phyloP scores from a whole-genome alignment of 2,329 filamentous ascomycete species.

The Phialophora tarda region DNA sequence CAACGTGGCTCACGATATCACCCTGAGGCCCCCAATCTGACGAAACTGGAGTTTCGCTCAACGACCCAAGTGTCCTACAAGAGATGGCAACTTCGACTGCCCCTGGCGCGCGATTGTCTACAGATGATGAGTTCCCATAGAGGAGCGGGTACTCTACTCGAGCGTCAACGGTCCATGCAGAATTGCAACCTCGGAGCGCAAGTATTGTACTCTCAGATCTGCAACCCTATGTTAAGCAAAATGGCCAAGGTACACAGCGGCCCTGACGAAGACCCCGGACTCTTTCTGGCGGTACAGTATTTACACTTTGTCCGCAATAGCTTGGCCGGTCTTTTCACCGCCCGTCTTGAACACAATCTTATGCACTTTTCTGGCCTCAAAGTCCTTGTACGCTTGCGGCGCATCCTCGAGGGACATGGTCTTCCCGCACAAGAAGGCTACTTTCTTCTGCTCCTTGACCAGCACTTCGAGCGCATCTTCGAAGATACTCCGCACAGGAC shows the following conservation, averaged over 20 bases:
- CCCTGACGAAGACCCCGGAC: background rate
- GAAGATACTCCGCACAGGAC: conserved; percentile 40
- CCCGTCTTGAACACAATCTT: conserved; percentile 38
- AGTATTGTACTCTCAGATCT: background rate
- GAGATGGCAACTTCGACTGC: background rate
- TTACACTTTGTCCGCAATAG: conserved; percentile 50
- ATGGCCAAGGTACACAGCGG: background rate
- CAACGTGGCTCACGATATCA: background rate
- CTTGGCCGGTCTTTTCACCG: conserved; percentile 30
- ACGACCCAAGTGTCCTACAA: background rate
- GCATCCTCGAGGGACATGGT: conserved; percentile 40
- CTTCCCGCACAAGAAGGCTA: conserved; percentile 39
- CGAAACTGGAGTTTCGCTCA: background rate
- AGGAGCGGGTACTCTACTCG: background rate
- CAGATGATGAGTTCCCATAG: background rate
- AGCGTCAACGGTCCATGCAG: background rate
- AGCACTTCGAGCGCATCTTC: conserved; percentile 37
- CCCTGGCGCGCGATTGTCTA: background rate
- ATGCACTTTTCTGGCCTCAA: conserved; percentile 38
- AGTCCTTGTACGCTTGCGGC: conserved; percentile 39
- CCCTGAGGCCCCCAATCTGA: background rate
- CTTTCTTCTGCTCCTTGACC: conserved; percentile 40
- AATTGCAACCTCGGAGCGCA: background rate
- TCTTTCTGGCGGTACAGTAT: background rate
- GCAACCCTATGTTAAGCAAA: background rate